These are phyloP conservation scores for Metschnikowia aberdeeniae DNA, from an alignment of 805 yeast species.

Conservation along the genomic window DNA sequence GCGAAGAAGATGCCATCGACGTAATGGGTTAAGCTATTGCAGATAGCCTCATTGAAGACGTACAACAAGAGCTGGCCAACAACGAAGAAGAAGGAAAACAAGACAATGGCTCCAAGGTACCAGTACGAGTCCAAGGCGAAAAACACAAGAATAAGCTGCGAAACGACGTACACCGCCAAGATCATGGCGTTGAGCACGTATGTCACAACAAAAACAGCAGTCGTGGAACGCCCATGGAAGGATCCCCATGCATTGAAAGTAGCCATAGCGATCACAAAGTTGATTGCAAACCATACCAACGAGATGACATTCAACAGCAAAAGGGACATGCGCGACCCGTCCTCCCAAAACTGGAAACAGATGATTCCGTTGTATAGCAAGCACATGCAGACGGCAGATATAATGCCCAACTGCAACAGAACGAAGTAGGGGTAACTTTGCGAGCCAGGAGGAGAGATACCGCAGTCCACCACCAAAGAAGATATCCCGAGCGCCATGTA, in stretches of 20 bases:
- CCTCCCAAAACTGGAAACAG: slow-evolving; percentile 92
- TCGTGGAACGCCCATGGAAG: slow-evolving; percentile 50
- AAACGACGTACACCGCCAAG: slow-evolving; percentile 55
- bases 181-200: slow-evolving; percentile 71
- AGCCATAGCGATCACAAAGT: slow-evolving; percentile 63
- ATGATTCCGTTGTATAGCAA: slow-evolving; percentile 71
- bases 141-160: slow-evolving; percentile 65
- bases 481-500: slow-evolving; percentile 55
- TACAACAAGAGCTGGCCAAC: slow-evolving; percentile 78
- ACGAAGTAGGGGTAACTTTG: slow-evolving; percentile 75
- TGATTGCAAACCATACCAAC: slow-evolving; percentile 54
- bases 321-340: slow-evolving; percentile 72
- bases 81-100: slow-evolving; percentile 70
- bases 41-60: slow-evolving; percentile 61
- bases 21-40: slow-evolving; percentile 75
- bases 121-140: slow-evolving; percentile 72
- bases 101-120: slow-evolving; percentile 81
- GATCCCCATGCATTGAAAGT: slow-evolving; percentile 67
- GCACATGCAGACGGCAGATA: slow-evolving; percentile 67
- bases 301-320: slow-evolving; percentile 50
- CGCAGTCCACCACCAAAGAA: slow-evolving; percentile 81
- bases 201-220: slow-evolving; percentile 64
- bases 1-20: slow-evolving; percentile 88
- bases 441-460: slow-evolving; percentile 87
- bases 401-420: slow-evolving; percentile 70